Percentiles rank a stretch among this genome's conserved stretches.
Conservation (phyloP, 2,329 filamentous ascomycete species). For the Aspergillus viridinutans region DNA sequence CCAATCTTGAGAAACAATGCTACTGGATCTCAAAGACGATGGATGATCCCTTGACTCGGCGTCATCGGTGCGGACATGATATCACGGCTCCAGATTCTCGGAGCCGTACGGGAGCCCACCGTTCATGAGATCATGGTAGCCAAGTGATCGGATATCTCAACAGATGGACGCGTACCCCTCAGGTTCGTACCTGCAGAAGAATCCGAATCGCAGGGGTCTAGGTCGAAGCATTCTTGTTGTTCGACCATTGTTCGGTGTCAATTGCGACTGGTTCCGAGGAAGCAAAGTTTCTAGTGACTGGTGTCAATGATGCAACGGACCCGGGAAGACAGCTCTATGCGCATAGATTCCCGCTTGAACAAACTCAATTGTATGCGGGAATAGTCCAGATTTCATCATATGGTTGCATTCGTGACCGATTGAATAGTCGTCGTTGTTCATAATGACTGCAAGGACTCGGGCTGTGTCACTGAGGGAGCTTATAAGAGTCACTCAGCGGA, state of each 20-base stretch:
- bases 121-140: slow-evolving; percentile 16
- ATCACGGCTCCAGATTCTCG: not conserved
- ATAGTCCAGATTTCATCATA: slow-evolving; percentile 17
- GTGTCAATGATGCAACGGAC: slow-evolving; percentile 16
- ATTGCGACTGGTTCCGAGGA: not conserved
- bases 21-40: not conserved
- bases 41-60: not conserved
- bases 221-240: not conserved
- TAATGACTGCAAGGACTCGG: not conserved
- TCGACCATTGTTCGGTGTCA: not conserved
- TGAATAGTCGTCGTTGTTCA: not conserved
- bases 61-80: not conserved
- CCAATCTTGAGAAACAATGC: not conserved
- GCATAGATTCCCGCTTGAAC: not conserved
- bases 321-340: slow-evolving; percentile 4
- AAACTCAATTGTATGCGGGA: not conserved
- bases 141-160: not conserved
- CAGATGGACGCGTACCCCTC: slow-evolving; percentile 2
- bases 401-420: slow-evolving; percentile 8
- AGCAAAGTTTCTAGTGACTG: slow-evolving; percentile 5
- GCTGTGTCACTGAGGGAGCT: not conserved
- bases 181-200: not conserved
- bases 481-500: slow-evolving; percentile 5
- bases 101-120: not conserved
- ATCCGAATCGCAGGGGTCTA: not conserved